Evolutionary conservation across 2,329 filamentous ascomycete genomes (phyloP).

Genomic region (Seiridium cupressi): DNA sequence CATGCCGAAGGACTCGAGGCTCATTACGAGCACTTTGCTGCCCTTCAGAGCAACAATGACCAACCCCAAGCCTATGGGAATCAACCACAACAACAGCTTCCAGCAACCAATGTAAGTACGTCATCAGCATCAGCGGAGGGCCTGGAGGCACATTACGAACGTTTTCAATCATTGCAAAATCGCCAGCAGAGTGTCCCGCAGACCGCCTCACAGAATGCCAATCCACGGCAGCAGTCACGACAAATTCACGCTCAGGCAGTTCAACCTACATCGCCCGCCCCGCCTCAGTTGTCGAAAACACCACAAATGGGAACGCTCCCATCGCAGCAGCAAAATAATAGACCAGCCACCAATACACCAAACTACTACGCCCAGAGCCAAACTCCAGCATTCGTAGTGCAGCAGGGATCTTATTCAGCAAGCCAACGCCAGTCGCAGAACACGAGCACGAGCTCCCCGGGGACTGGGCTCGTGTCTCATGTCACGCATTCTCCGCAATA

Average conservation of each 20-base stretch:
- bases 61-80: constrained; percentile 20
- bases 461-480: constrained; percentile 27
- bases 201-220: neutral
- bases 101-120: neutral
- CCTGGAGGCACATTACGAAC: constrained; percentile 27
- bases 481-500: constrained; percentile 31
- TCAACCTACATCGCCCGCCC: constrained; percentile 26
- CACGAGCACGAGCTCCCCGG: constrained; percentile 25
- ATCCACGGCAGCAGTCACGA: constrained; percentile 1
- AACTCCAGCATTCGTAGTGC: constrained; percentile 24
- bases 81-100: constrained; percentile 22
- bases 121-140: constrained; percentile 17
- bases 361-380: constrained; percentile 27
- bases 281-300: constrained; percentile 24
- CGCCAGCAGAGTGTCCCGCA: constrained; percentile 19
- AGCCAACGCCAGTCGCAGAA: constrained; percentile 27
- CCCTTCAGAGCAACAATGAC: constrained; percentile 22
- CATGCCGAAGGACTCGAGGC: constrained; percentile 26
- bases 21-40: constrained; percentile 22
- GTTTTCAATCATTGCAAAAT: constrained; percentile 24
- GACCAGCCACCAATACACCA: constrained; percentile 22
- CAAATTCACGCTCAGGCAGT: constrained; percentile 16
- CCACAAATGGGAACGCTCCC: constrained; percentile 25
- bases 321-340: constrained; percentile 23
- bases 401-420: constrained; percentile 23